phyloP scores from a whole-genome alignment of 352 stramenopile species.

The Halophytophthora batemanensis region DNA sequence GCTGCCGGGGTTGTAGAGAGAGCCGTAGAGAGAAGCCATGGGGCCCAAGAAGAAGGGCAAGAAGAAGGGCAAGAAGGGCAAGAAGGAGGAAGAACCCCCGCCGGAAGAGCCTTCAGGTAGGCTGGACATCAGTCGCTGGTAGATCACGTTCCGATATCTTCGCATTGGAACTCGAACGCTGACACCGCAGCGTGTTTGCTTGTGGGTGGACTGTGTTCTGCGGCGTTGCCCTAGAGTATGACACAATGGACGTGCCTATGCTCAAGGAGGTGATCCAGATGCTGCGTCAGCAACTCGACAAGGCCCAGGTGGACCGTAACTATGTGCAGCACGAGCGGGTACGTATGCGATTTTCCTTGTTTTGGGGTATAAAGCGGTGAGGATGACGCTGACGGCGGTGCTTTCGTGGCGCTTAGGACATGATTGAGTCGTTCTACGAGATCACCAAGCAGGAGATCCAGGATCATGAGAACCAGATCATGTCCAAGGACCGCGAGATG shows the following conservation, averaged over 20 bases:
- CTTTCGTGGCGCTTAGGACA: constrained; percentile 56
- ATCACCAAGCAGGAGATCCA: constrained; percentile 92
- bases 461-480: constrained; percentile 89
- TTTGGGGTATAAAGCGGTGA: constrained; percentile 12
- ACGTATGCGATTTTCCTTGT: constrained; percentile 6
- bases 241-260: constrained; percentile 92
- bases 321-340: constrained; percentile 94
- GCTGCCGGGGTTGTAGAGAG: neutral
- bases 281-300: constrained; percentile 90
- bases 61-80: constrained; percentile 73
- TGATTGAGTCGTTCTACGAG: constrained; percentile 95
- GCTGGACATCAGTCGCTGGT: constrained; percentile 2
- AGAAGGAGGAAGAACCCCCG: constrained; percentile 59
- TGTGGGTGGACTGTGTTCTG: neutral
- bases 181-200: neutral
- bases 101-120: constrained; percentile 72
- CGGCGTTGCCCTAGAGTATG: constrained; percentile 64
- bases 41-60: constrained; percentile 72
- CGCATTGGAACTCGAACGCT: neutral
- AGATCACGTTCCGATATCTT: neutral
- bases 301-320: constrained; percentile 90
- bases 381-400: neutral
- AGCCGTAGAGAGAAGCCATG: constrained; percentile 24
- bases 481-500: constrained; percentile 93
- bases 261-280: constrained; percentile 92